Evolutionary conservation across 2,329 filamentous ascomycete genomes (phyloP).

Genomic region (Pseudocercospora eumusae): DNA sequence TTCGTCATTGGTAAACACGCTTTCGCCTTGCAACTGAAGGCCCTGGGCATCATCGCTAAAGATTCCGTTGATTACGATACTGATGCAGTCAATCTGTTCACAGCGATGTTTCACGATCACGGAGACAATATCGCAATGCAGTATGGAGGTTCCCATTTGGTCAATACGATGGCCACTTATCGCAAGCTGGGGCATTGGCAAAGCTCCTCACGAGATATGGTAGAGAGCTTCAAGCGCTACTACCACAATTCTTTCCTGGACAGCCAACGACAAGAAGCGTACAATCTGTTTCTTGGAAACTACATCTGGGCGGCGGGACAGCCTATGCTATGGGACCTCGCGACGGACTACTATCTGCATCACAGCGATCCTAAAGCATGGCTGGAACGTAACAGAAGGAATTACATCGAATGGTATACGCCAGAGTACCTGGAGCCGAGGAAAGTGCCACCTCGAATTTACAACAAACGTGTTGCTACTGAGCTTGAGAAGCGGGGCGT

Average conservation of each 20-base stretch:
- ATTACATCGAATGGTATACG: conserved; percentile 90
- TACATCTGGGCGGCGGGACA: conserved; percentile 86
- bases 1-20: conserved; percentile 97
- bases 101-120: conserved; percentile 95
- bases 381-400: conserved; percentile 60
- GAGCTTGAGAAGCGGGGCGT: conserved; percentile 40
- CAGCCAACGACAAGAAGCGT: conserved; percentile 95
- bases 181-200: conserved; percentile 99
- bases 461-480: conserved; percentile 6
- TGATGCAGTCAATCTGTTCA: conserved; percentile 93
- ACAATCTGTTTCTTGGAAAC: conserved; percentile 95
- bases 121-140: conserved; percentile 97
- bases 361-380: conserved; percentile 79
- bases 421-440: conserved; percentile 68
- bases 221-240: conserved; percentile 97
- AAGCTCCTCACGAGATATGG: conserved; percentile 95
- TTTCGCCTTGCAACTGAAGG: conserved; percentile 86
- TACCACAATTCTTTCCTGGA: conserved; percentile 99
- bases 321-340: conserved; percentile 94
- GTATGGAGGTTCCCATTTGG: conserved; percentile 93
- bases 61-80: conserved; percentile 88
- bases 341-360: conserved; percentile 94
- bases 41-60: conserved; percentile 79
- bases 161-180: conserved; percentile 99
- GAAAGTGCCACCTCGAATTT: conserved; percentile 53